Evolutionary conservation across 2,329 filamentous ascomycete genomes (phyloP), one percentile per base, ranked within the genome.

Genomic region (Trichoderma sp.): DNA sequence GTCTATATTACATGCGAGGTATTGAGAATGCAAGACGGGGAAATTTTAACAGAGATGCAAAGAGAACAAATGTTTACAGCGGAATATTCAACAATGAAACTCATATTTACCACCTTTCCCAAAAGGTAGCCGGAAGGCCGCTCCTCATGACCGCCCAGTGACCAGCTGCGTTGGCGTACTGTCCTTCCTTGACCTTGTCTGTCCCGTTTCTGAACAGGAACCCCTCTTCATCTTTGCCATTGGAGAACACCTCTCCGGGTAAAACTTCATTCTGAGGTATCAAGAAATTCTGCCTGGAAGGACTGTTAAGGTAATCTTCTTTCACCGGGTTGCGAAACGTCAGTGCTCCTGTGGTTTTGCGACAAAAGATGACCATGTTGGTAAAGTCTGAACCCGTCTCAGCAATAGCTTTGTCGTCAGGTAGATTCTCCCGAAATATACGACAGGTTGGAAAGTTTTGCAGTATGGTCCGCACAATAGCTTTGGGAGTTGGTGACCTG

Each of bases 311-410:
- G 80, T 90, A 92, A 81, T 99, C 97, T 2, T 86, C 85, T 7
- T 88, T 83, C 0, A 84, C 86, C 0, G 95, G 90, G 18, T 87
- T 81, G 14, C 95, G 89, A 86, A 98, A 98, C 0, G 82, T 85
- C 50, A 95, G 85, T 0, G 85, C 80, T 3, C 80, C 80, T 29
- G 77, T 75, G 12, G 85, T 87, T 84, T 95, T 96, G 75, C 90
- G 92, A 87, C 97, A 99, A 86, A 98, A 98, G 76, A 98, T 91
- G 64, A 98, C 94, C 90, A 98, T 95, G 86, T 99, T 99, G 82
- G 95, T 94, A 83, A 98, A 98, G 81, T 98, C 94, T 33, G 86
- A 85, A 3, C 86, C 87, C 21, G 86, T 83, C 59, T 85, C 81
- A 45, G 87, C 86, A 27, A 90, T 83, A 8, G 86, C 84, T 29